Percentiles rank a stretch among this genome's conserved stretches.
phyloP scores from a whole-genome alignment of 106 monocot genomes.

The Hemerocallis citrina region DNA sequence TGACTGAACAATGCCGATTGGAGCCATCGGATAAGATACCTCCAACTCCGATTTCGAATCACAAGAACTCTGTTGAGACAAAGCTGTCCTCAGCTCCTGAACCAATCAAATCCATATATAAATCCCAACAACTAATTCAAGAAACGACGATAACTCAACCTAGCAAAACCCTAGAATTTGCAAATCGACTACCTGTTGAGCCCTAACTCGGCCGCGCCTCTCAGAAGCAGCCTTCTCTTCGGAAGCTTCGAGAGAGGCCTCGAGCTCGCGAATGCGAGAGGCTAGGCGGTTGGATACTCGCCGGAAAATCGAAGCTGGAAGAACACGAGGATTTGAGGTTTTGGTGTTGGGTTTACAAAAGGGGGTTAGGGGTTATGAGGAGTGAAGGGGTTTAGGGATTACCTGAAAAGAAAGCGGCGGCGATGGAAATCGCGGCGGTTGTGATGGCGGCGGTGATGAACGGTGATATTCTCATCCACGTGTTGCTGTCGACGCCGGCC shows the following conservation, averaged over 20 bases:
- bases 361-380: neutral
- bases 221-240: conserved; percentile 53
- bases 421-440: conserved; percentile 16
- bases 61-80: conserved; percentile 17
- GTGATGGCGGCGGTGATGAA: neutral
- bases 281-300: conserved; percentile 21
- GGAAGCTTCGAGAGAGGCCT: conserved; percentile 49
- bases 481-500: neutral
- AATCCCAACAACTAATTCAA: neutral
- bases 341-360: conserved; percentile 1
- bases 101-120: neutral
- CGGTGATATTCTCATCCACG: conserved; percentile 8
- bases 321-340: neutral
- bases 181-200: conserved; percentile 81
- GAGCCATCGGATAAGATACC: conserved; percentile 54
- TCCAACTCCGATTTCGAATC: conserved; percentile 6
- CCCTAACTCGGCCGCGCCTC: conserved; percentile 66
- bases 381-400: conserved; percentile 1
- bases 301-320: conserved; percentile 32
- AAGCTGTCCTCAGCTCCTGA: conserved; percentile 61
- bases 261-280: conserved; percentile 46
- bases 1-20: conserved; percentile 65
- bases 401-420: conserved; percentile 27
- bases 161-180: too few species aligned
- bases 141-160: too few species aligned